A percentile compares a stretch with the other conserved stretches of the same genome.
phyloP scores from a whole-genome alignment of 208 protist species.

The Trypanosoma cruzi region DNA sequence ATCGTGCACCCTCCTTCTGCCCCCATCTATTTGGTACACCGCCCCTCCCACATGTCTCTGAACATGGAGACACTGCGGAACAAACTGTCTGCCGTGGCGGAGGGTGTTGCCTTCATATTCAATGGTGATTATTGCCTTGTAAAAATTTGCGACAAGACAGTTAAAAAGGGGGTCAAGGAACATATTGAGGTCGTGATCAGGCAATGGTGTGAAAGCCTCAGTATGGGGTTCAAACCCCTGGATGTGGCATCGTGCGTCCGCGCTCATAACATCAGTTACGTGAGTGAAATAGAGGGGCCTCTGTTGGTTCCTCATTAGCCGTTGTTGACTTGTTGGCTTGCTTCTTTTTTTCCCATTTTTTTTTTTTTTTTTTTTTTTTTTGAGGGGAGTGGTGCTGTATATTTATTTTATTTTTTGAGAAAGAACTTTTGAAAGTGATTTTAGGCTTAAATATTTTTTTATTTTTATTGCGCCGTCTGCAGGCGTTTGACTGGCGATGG shows the following conservation, averaged over 20 bases:
- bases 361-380: constrained; percentile 10
- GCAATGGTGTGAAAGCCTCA: constrained; percentile 5
- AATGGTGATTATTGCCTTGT: constrained; percentile 21
- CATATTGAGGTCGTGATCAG: background rate
- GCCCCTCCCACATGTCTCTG: background rate
- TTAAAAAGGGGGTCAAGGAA: background rate
- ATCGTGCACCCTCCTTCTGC: constrained; percentile 23
- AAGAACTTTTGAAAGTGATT: no score
- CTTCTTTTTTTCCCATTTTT: constrained; percentile 12
- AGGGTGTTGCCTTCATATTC: constrained; percentile 13
- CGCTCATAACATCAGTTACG: constrained; percentile 1
- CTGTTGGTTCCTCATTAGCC: no score
- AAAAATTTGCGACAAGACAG: background rate
- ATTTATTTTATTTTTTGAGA: background rate
- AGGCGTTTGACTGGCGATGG: no score
- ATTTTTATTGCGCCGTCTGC: no score
- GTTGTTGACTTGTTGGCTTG: background rate
- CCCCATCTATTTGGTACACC: constrained; percentile 7
- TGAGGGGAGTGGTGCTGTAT: background rate
- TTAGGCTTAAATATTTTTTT: no score
- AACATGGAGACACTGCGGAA: constrained; percentile 10
- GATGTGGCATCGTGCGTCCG: constrained; percentile 12
- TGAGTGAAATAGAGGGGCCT: constrained; percentile 12
- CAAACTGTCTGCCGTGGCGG: background rate
- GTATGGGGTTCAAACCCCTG: constrained; percentile 1